Percentiles rank a stretch among this genome's conserved stretches.
Evolutionary conservation across 257 asterid genomes (phyloP).

Genomic region (Voacanga thouarsii): DNA sequence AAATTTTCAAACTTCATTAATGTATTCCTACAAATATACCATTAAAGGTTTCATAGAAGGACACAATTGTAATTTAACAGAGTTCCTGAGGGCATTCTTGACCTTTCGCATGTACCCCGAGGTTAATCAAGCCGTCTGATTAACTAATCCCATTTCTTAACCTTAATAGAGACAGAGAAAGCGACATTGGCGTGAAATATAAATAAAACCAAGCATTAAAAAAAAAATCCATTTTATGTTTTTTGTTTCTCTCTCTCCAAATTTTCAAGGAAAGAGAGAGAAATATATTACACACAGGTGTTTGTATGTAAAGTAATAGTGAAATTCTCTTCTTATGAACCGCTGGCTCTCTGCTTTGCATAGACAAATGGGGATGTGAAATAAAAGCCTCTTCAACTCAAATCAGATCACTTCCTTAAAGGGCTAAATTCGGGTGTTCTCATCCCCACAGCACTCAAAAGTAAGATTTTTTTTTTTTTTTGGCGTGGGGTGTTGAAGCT

Average conservation of each 20-base stretch:
- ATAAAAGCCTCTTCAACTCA: not conserved
- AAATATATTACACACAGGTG: not conserved
- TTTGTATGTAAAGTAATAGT: not conserved
- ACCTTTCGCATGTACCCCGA: not conserved
- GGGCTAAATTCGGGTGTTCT: not conserved
- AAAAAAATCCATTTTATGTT: not conserved
- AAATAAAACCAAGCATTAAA: conserved; percentile 21
- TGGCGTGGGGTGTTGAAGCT: not conserved
- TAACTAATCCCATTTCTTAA: conserved; percentile 5
- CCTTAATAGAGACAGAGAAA: conserved; percentile 42
- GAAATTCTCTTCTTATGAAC: not conserved
- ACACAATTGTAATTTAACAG: conserved; percentile 18
- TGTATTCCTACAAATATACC: not conserved
- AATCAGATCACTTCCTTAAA: not conserved
- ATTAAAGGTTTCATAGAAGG: not conserved
- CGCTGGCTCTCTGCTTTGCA: not conserved
- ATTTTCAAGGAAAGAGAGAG: not conserved
- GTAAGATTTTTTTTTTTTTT: not conserved
- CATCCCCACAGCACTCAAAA: not conserved
- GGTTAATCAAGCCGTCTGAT: not conserved
- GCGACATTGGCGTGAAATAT: conserved; percentile 43
- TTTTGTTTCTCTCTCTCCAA: not conserved
- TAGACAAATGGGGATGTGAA: conserved; percentile 9
- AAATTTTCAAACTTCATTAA: not conserved
- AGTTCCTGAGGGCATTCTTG: not conserved